Evolutionary conservation across 345 rosid genomes (phyloP).

Genomic region (Angophora floribunda): DNA sequence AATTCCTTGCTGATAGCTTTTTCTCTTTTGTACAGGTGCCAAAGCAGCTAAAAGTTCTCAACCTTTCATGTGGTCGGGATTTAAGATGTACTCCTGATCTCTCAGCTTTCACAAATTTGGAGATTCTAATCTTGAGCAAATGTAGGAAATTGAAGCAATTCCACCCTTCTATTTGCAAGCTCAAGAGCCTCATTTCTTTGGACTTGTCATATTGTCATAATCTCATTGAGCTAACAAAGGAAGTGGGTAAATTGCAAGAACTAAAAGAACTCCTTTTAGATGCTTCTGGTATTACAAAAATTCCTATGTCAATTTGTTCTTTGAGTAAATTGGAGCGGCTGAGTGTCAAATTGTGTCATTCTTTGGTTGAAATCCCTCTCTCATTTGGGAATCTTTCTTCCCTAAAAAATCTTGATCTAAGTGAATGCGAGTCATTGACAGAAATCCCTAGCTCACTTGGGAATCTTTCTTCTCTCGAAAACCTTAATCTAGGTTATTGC

Average conservation of each 20-base stretch:
- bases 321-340: not conserved
- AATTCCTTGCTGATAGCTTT: not conserved
- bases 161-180: not conserved
- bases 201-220: not conserved
- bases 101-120: not conserved
- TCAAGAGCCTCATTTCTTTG: not conserved
- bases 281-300: rapidly evolving
- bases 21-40: not conserved
- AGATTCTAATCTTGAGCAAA: rapidly evolving
- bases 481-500: rapidly evolving
- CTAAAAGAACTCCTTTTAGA: not conserved
- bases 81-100: not conserved
- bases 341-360: rapidly evolving
- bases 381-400: not conserved
- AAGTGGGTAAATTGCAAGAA: not conserved
- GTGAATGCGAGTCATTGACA: not conserved
- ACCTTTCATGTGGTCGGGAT: rapidly evolving
- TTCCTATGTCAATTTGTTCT: not conserved
- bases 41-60: not conserved
- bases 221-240: not conserved
- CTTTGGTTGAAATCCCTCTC: not conserved
- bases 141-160: rapidly evolving
- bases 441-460: not conserved
- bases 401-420: not conserved
- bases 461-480: not conserved